Conservation (phyloP, 2,329 filamentous ascomycete genomes). For the Corynespora cassiicola region DNA sequence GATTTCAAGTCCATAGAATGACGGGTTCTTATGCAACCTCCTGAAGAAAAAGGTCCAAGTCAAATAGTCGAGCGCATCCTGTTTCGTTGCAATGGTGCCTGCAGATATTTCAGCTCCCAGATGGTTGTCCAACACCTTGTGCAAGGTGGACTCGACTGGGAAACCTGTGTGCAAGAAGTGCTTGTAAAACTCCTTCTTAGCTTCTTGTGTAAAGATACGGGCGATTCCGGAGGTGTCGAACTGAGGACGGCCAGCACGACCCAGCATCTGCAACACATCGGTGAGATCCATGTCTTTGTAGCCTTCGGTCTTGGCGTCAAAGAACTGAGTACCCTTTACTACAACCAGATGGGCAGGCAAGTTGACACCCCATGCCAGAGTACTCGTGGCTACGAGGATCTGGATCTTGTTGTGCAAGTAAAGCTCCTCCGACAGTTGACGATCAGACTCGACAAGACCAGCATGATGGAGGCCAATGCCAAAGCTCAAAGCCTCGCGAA, state of each 20-base stretch:
- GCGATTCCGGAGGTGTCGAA: conserved; percentile 97
- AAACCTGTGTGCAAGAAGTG: conserved; percentile 98
- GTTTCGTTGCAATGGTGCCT: conserved; percentile 90
- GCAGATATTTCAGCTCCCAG: conserved; percentile 93
- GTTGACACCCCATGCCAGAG: conserved; percentile 97
- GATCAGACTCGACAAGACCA: conserved; percentile 92
- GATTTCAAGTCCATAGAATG: conserved; percentile 95
- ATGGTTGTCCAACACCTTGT: conserved; percentile 97
- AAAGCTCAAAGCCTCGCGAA: conserved; percentile 94
- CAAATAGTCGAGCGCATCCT: conserved; percentile 95
- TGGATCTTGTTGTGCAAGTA: conserved; percentile 99
- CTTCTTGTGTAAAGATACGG: conserved; percentile 94
- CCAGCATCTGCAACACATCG: conserved; percentile 97
- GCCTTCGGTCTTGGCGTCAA: conserved; percentile 95
- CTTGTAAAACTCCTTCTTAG: conserved; percentile 99
- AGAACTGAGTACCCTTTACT: conserved; percentile 98
- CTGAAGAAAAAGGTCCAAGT: conserved; percentile 99
- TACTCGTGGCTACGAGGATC: conserved; percentile 93
- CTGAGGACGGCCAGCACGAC: conserved; percentile 91
- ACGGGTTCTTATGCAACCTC: conserved; percentile 95
- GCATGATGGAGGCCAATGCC: conserved; percentile 97
- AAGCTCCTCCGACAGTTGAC: conserved; percentile 89
- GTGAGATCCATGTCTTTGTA: conserved; percentile 99
- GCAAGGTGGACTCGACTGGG: conserved; percentile 93
- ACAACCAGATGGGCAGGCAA: conserved; percentile 95